Evolutionary conservation across 1,284 basidiomycete genomes (phyloP), one percentile per base, ranked within the genome.

Genomic region (Rhizoctonia solani): DNA sequence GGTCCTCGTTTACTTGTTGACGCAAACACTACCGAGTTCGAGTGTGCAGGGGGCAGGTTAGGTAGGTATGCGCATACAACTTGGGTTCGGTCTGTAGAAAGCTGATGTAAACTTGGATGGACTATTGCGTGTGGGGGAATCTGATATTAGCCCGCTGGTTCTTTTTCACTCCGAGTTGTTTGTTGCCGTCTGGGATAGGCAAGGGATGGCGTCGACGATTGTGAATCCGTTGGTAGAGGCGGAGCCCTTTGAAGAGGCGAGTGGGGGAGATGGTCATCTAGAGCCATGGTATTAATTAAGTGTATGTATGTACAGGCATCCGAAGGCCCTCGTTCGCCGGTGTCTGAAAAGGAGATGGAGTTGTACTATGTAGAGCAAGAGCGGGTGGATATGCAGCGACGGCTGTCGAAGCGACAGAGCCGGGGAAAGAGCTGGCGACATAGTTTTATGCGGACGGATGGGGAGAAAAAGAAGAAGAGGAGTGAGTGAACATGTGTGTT

Each of bases 201-300:
- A 44, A 19, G 42, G n/a, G 27, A 63, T 63, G 59, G 59, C 59
- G 21, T 50, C 59, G 30, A 47, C 59, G 49, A 52, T 63, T 25
- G 59, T 63, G 21, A 52, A 52, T 30, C 59, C 59, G 59, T 34
- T 63, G 21, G 34, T 50, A 11, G 59, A 46, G 47, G 59, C 49
- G 3, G 59, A 63, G 59, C 59, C 59, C 14, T 63, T 42, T 53
- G 59, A 63, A 39, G 59, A 63, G 59, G 59, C 32, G 32, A 34
- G 32, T 34, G 11, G 32, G 11, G 11, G 32, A 11, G 32, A 11
- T 34, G 32, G 32, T 4, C 32, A 34, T 34, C 4, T 34, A 34
- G 32, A 34, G 32, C 32, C 11, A 34, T 34, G 32, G 32, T 34
- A 11, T 34, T 4, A 4, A 11, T 11, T 34, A 11, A 4, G 4